Evolutionary conservation across 169 alveolate genomes (phyloP).

Genomic region (Eimeria acervulina): DNA sequence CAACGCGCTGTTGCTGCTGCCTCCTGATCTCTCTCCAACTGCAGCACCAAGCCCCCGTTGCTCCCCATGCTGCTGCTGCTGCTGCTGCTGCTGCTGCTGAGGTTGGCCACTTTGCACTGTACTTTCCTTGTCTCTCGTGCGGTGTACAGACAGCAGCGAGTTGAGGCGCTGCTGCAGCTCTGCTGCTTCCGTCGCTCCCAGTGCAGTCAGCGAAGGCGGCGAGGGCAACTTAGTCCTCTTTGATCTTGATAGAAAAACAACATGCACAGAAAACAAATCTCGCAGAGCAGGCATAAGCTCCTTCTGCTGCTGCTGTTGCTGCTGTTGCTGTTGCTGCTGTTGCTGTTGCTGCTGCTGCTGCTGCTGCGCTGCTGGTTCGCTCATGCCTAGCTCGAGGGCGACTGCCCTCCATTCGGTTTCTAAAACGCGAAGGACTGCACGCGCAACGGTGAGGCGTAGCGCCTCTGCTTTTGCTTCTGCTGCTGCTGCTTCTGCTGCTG

Average conservation of each 20-base stretch:
- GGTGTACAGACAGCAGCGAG: constrained; percentile 23
- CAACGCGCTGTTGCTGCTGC: constrained; percentile 40
- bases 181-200: not conserved
- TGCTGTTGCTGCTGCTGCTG: not conserved
- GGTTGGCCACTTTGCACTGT: not conserved
- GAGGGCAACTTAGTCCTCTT: not conserved
- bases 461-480: not conserved
- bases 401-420: constrained; percentile 13
- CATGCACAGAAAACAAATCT: constrained; percentile 42
- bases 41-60: no score
- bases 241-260: constrained; percentile 15
- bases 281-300: constrained; percentile 10
- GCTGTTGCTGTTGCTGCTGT: not conserved
- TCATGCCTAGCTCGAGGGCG: constrained; percentile 9
- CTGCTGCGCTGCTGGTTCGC: not conserved
- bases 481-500: not conserved
- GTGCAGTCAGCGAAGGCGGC: not conserved
- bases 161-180: not conserved
- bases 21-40: not conserved
- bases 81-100: constrained; percentile 28
- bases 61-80: no score
- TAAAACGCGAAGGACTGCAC: constrained; percentile 50
- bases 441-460: not conserved
- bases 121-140: not conserved
- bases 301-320: not conserved